Percentiles rank a stretch among this genome's conserved stretches.
Conservation (phyloP, 495 filamentous ascomycete genomes). For the Cudoniella acicularis region DNA sequence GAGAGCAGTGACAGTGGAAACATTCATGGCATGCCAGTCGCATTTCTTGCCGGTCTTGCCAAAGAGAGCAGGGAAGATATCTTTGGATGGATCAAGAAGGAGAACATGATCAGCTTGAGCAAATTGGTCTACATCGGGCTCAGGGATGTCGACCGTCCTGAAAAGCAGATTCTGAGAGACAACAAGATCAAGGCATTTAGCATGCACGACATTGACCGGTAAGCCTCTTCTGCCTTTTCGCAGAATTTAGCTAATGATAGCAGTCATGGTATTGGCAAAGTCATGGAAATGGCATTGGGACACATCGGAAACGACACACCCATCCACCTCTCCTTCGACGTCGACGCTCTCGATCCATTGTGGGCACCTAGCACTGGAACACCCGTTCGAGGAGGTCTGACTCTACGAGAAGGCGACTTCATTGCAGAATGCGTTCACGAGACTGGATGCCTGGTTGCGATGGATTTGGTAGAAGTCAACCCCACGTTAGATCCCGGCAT, state of each 20-base stretch:
- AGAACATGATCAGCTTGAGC: slow-evolving; percentile 54
- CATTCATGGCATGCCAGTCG: slow-evolving; percentile 97
- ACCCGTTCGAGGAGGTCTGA: slow-evolving; percentile 91
- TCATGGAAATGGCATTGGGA: slow-evolving; percentile 95
- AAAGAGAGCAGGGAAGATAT: slow-evolving; percentile 63
- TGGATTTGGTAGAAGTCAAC: slow-evolving; percentile 97
- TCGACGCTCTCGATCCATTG: slow-evolving; percentile 93
- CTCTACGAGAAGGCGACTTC: slow-evolving; percentile 92
- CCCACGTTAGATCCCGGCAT: slow-evolving; percentile 65
- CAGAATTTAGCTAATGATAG: slow-evolving; percentile 22
- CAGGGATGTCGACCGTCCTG: slow-evolving; percentile 83
- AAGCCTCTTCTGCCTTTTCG: neutral
- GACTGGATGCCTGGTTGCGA: slow-evolving; percentile 84
- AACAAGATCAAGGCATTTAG: slow-evolving; percentile 92
- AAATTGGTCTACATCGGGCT: slow-evolving; percentile 98
- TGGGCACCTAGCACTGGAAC: slow-evolving; percentile 96
- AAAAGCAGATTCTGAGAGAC: slow-evolving; percentile 86
- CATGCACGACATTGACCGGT: slow-evolving; percentile 97
- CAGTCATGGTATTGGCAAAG: slow-evolving; percentile 81
- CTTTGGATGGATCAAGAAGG: slow-evolving; percentile 82
- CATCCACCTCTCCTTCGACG: slow-evolving; percentile 95
- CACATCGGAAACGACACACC: slow-evolving; percentile 92
- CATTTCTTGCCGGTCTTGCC: slow-evolving; percentile 83
- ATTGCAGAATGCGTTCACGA: slow-evolving; percentile 96
- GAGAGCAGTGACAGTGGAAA: slow-evolving; percentile 88